Percentiles rank a stretch among this genome's conserved stretches.
phyloP scores from a whole-genome alignment of 208 protist genomes.

The Acanthamoeba castellanii region DNA sequence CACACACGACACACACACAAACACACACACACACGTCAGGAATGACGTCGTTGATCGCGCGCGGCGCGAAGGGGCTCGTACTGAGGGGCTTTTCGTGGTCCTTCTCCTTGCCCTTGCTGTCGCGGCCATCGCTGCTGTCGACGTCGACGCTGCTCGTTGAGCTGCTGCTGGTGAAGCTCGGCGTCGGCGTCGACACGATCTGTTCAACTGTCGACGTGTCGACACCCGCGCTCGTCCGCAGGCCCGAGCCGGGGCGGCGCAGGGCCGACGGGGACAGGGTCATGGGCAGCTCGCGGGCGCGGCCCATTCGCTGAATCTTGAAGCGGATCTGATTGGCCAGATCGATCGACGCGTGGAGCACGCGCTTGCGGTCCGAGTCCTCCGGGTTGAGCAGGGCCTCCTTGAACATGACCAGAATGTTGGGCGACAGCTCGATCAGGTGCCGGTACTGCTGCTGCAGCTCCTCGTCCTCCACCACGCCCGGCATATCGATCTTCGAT shows the following conservation, averaged over 20 bases:
- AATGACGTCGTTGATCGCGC: no score
- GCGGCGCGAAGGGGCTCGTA: background rate
- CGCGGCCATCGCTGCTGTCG: background rate
- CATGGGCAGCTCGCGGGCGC: background rate
- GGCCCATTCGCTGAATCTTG: background rate
- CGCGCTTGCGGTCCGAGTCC: conserved; percentile 33
- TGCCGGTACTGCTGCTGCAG: conserved; percentile 21
- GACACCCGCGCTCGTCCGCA: background rate
- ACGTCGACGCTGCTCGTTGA: background rate
- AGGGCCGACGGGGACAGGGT: background rate
- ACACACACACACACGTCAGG: no score
- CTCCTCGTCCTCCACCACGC: background rate
- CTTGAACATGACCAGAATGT: conserved; percentile 28
- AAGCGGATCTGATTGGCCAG: conserved; percentile 7
- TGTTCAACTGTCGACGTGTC: no score
- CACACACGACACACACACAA: background rate
- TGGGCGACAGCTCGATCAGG: conserved; percentile 7
- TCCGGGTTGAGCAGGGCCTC: conserved; percentile 12
- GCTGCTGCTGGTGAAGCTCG: no score
- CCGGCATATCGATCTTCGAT: background rate
- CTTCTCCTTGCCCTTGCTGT: background rate
- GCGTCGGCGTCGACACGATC: background rate
- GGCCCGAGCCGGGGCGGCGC: no score
- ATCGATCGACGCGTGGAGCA: conserved; percentile 1
- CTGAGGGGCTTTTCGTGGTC: conserved; percentile 7